These are phyloP conservation scores for Setomelanomma holmii DNA, from an alignment of 2,329 filamentous ascomycete species.

Conservation along the genomic window DNA sequence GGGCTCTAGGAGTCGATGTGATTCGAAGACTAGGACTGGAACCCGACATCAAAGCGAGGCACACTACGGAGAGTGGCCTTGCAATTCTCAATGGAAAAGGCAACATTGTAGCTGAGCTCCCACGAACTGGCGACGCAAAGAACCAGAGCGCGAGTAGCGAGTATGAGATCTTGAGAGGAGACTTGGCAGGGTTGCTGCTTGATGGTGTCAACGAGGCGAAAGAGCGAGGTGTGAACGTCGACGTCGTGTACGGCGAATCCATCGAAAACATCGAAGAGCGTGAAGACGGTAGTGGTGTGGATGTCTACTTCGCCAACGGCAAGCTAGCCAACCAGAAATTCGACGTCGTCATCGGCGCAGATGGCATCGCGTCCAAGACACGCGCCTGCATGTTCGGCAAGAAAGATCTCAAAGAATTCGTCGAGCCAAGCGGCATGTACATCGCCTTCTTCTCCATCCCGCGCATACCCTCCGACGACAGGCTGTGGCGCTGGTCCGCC, in stretches of 20 bases:
- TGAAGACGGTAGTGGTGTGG: conserved; percentile 27
- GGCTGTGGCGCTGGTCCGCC: conserved; percentile 35
- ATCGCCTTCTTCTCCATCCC: conserved; percentile 43
- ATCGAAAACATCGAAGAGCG: conserved; percentile 27
- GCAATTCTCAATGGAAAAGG: conserved; percentile 40
- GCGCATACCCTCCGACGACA: conserved; percentile 21
- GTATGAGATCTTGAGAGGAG: conserved; percentile 42
- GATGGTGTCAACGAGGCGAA: conserved; percentile 24
- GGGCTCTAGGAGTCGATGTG: conserved; percentile 51
- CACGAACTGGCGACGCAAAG: conserved; percentile 30
- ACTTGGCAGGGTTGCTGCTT: conserved; percentile 45
- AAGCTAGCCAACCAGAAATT: conserved; percentile 25
- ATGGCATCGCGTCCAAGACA: conserved; percentile 34
- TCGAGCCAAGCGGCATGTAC: conserved; percentile 34
- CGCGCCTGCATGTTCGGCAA: conserved; percentile 35
- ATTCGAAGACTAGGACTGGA: conserved; percentile 52
- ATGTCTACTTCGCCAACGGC: conserved; percentile 24
- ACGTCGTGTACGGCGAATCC: conserved; percentile 30
- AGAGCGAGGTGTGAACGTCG: conserved; percentile 17
- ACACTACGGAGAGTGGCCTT: conserved; percentile 52
- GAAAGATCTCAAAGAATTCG: conserved; percentile 19
- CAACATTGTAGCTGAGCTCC: conserved; percentile 25
- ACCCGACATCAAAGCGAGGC: conserved; percentile 40
- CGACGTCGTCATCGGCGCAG: conserved; percentile 40
- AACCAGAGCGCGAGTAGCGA: conserved; percentile 32